Evolutionary conservation across 441 rosid genomes (phyloP), one percentile per base, ranked within the genome.

Genomic region (Gossypium gossypioides): DNA sequence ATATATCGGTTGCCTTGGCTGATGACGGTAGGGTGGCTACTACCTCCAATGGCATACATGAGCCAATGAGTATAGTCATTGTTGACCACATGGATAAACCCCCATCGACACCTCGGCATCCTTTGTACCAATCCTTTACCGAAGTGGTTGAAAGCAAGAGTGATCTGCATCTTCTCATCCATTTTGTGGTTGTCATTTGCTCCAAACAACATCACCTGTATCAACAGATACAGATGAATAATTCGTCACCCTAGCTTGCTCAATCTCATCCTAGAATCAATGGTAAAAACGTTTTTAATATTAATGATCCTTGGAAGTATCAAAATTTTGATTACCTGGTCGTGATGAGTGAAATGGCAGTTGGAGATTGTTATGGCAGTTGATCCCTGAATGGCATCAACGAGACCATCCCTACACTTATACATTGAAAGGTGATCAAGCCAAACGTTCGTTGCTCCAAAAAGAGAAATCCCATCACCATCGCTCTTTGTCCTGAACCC

Each of bases 371-470:
- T 71, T 7, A 71, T 16, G 3, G 74, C 74, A 2, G 74, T 71
- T 5, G 74, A 71, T 3, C 12, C 98, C 78, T 69, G 73, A 50
- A 92, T 75, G 0, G 83, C 95, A 64, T 92, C 97, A 24, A 92
- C 84, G 66, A 92, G 76, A 0, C 97, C 97, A 62, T 92, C 96
- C 0, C 60, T 15, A 79, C 96, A 90, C 0, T 57, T 44, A 0
- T 83, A 89, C 93, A 87, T 85, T 1, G 96, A 89, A 68, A 89
- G 89, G 56, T 92, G 98, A 75, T 92, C 97, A 10, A 91, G 77
- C 98, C 98, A 92, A 69, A 92, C 0, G 46, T 85, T 81, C 3
- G 78, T 56, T 0, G 97, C 69, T 6, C 97, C 97, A 16, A 84
- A 91, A 16, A 92, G 78, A 34, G 81, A 82, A 42, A 92, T 81